Evolutionary conservation across 257 asterid genomes (phyloP), one percentile per base, ranked within the genome.

Genomic region (Dorcoceras hygrometricum): DNA sequence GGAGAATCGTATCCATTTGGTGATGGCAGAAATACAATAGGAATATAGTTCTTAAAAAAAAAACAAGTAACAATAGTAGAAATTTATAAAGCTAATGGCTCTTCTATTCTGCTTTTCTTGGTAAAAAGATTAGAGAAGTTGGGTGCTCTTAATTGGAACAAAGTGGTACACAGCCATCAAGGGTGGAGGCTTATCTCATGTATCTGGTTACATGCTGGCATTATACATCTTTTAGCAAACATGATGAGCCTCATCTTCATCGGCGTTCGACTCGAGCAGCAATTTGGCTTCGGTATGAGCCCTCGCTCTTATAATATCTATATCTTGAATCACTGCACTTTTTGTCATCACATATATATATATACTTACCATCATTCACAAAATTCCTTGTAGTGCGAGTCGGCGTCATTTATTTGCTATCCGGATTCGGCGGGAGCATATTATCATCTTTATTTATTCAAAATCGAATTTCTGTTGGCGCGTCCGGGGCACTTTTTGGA

Each of bases 401-500:
- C 18, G 96, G 95, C 66, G 23, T 78, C 34, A 84, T 92, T 67
- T 92, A 92, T 64, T 71, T 92, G 6, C 19, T 89, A 27, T 86
- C 97, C 2, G 98, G 98, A 60, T 74, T 89, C 58, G 97, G 97
- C 5, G 98, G 98, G 66, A 89, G 95, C 66, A 23, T 90, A 26
- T 68, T 93, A 18, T 90, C 96, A 27, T 79, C 95, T 14, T 79
- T 90, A 39, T 88, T 93, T 71, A 79, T 90, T 62, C 85, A 66
- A 56, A 76, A 77, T 57, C 66, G 79, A 34, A 78, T 88, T 11
- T 82, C 95, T 16, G 99, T 88, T 39, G 99, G 99, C 70, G 96
- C 99, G 69, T 93, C 99, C 10, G 97, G 99, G 27, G 96, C 99
- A 34, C 92, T 93, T 32, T 90, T 90, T 61, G 99, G 99, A 46